Percentiles rank a stretch among this genome's conserved stretches.
Evolutionary conservation across 164 flowering plant species (phyloP).

Genomic region (Paratinospora sagittata): DNA sequence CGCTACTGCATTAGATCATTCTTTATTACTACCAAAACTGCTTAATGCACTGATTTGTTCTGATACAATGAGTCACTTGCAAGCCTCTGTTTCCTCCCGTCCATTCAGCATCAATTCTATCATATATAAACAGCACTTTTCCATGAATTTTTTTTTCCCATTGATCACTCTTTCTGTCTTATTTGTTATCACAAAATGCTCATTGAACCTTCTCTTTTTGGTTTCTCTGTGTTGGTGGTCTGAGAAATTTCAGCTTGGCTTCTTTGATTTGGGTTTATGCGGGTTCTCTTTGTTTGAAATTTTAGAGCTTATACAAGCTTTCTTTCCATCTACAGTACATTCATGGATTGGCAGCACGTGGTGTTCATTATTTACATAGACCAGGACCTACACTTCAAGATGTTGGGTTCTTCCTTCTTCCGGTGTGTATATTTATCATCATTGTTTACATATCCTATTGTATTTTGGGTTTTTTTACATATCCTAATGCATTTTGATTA

Average conservation of each 20-base stretch:
- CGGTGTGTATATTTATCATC: too few species aligned
- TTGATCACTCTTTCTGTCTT: background rate
- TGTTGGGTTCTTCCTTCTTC: too few species aligned
- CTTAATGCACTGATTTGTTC: too few species aligned
- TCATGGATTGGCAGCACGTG: conserved; percentile 96
- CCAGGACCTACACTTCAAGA: conserved; percentile 95
- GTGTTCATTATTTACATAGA: conserved; percentile 92
- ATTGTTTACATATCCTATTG: too few species aligned
- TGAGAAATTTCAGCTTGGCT: background rate
- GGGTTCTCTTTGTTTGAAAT: background rate
- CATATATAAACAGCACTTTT: too few species aligned
- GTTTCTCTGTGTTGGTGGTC: too few species aligned
- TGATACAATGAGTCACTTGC: too few species aligned
- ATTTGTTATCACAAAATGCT: background rate
- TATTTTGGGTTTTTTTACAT: background rate
- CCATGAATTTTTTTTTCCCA: background rate
- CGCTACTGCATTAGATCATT: too few species aligned
- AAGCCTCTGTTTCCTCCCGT: too few species aligned
- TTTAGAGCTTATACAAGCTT: background rate
- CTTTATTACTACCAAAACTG: too few species aligned
- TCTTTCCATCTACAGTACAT: conserved; percentile 53
- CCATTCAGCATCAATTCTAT: too few species aligned
- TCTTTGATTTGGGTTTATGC: background rate
- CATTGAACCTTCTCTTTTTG: background rate
- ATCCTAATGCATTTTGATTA: background rate